phyloP scores from a whole-genome alignment of 108 stramenopile genomes.

The Heterococcus sp. region DNA sequence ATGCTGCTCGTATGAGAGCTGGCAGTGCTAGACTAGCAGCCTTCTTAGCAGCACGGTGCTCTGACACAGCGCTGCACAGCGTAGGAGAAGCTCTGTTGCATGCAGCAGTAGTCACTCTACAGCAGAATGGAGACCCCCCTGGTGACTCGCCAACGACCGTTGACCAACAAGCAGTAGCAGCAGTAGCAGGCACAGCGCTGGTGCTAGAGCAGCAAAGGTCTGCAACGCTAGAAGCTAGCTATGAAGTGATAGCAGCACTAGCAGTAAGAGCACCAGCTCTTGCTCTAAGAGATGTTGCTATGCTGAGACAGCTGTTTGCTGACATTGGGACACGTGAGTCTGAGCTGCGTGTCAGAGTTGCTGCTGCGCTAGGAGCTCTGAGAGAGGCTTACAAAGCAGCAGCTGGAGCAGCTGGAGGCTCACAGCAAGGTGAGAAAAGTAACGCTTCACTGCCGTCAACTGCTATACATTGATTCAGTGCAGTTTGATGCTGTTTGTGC shows the following conservation, averaged over 20 bases:
- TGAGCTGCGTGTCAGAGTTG: conserved; percentile 39
- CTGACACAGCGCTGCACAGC: conserved; percentile 5
- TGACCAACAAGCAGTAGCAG: not conserved
- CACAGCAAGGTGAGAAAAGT: too few species aligned
- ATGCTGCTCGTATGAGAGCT: conserved; percentile 23
- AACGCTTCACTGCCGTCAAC: too few species aligned
- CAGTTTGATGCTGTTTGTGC: too few species aligned
- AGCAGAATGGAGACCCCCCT: not conserved
- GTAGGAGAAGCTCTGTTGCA: conserved; percentile 24
- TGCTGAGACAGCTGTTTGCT: conserved; percentile 25
- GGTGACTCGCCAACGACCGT: too few species aligned
- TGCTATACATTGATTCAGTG: too few species aligned
- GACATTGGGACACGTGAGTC: conserved; percentile 8
- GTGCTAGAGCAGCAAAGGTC: conserved; percentile 27
- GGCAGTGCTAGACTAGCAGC: conserved; percentile 31
- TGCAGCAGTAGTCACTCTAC: conserved; percentile 20
- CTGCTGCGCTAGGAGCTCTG: conserved; percentile 34
- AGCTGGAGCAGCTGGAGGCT: not conserved
- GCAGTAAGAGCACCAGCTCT: conserved; percentile 17
- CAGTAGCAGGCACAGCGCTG: conserved; percentile 5
- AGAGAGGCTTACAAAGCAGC: not conserved
- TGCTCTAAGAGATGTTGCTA: conserved; percentile 13
- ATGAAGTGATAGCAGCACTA: conserved; percentile 33
- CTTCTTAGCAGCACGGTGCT: conserved; percentile 35
- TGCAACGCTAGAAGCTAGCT: conserved; percentile 40